Evolutionary conservation across 164 flowering plant genomes (phyloP).

Genomic region (Annona cherimola): DNA sequence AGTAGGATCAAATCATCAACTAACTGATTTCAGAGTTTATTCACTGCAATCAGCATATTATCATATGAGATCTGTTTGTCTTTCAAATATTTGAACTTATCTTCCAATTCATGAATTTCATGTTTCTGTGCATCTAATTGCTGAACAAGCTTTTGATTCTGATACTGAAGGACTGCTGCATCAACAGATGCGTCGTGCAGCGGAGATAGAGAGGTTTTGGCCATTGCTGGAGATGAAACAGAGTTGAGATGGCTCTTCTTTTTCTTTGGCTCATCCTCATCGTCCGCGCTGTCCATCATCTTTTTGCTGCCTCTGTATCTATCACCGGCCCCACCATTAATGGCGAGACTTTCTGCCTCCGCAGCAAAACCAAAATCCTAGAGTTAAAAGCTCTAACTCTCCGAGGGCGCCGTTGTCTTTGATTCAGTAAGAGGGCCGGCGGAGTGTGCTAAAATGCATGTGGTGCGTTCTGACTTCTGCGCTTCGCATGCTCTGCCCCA

Average conservation of each 20-base stretch:
- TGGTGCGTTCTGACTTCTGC: too few species aligned
- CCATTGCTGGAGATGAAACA: constrained; percentile 21
- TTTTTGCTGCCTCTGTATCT: constrained; percentile 9
- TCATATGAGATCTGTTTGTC: constrained; percentile 70
- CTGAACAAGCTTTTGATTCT: constrained; percentile 89
- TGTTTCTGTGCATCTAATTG: constrained; percentile 74
- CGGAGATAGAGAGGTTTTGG: constrained; percentile 18
- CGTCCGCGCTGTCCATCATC: constrained; percentile 19
- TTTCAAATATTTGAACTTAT: constrained; percentile 50
- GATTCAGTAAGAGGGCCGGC: too few species aligned
- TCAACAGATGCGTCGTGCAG: constrained; percentile 34
- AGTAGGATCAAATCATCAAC: constrained; percentile 75
- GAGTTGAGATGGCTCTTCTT: constrained; percentile 25
- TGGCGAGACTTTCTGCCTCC: background rate
- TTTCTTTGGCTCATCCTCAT: constrained; percentile 23
- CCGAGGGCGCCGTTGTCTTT: too few species aligned
- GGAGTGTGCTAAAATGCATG: too few species aligned
- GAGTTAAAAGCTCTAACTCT: background rate
- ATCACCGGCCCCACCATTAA: constrained; percentile 21
- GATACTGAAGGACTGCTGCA: constrained; percentile 69
- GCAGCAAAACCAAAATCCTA: constrained; percentile 9
- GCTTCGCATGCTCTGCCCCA: too few species aligned
- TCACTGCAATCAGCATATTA: constrained; percentile 48
- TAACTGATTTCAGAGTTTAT: constrained; percentile 85
- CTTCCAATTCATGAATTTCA: constrained; percentile 63